Evolutionary conservation across 805 yeast species (phyloP).

Genomic region (Lipomyces sp.): DNA sequence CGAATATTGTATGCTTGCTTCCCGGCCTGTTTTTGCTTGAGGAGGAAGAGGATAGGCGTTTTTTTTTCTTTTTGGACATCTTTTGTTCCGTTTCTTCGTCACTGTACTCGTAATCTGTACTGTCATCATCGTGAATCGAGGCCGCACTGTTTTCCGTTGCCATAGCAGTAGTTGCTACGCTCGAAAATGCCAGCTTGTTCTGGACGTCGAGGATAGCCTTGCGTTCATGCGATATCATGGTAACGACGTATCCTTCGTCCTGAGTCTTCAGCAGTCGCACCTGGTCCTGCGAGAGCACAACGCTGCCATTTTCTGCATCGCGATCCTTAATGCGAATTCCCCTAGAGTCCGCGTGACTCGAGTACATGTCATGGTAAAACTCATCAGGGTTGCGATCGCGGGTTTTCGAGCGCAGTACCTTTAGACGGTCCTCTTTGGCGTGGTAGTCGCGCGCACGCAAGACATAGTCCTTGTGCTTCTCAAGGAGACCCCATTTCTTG

Average conservation of each 20-base stretch:
- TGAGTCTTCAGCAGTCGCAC: conserved; percentile 77
- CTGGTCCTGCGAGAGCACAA: conserved; percentile 53
- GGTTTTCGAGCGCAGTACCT: conserved; percentile 70
- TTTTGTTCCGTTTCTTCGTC: conserved; percentile 39
- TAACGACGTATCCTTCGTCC: conserved; percentile 80
- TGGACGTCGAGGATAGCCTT: conserved; percentile 59
- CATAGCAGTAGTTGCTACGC: background rate
- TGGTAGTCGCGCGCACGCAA: conserved; percentile 65
- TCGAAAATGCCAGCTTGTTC: conserved; percentile 34
- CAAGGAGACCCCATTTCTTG: conserved; percentile 75
- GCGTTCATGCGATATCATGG: conserved; percentile 67
- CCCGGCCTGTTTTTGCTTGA: background rate
- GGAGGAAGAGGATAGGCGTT: background rate
- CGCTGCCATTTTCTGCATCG: conserved; percentile 45
- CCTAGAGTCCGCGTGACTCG: conserved; percentile 61
- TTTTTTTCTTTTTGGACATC: conserved; percentile 46
- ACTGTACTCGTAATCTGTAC: conserved; percentile 42
- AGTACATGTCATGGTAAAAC: conserved; percentile 90
- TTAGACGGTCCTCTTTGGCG: conserved; percentile 56
- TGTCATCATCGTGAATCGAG: conserved; percentile 1
- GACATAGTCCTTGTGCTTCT: conserved; percentile 83
- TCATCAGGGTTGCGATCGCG: conserved; percentile 85
- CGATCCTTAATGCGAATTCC: conserved; percentile 40
- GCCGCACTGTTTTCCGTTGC: background rate
- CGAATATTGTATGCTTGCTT: conserved; percentile 77